Evolutionary conservation across 306 rosid genomes (phyloP).

Genomic region (Heteromeles arbutifolia): DNA sequence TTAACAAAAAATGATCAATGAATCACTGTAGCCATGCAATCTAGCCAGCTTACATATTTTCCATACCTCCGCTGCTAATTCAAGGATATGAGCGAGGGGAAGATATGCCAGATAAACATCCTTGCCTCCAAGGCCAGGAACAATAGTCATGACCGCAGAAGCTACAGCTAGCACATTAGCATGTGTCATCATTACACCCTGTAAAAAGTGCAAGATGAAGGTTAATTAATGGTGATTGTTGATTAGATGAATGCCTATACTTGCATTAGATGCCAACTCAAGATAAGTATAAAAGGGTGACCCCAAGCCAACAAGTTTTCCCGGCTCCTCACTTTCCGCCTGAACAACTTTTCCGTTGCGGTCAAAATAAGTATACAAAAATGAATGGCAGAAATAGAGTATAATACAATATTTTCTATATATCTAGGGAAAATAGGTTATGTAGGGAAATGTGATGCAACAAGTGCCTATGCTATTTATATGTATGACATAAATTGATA

Average conservation of each 20-base stretch:
- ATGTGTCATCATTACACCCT: constrained; percentile 99
- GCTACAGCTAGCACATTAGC: constrained; percentile 78
- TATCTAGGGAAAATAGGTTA: background rate
- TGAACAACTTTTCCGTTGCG: no score
- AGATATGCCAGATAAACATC: constrained; percentile 85
- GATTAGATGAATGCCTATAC: background rate
- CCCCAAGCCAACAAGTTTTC: no score
- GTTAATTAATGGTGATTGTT: background rate
- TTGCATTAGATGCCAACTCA: background rate
- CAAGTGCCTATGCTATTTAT: background rate
- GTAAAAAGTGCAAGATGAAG: constrained; percentile 17
- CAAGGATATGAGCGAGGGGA: constrained; percentile 98
- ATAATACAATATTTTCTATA: background rate
- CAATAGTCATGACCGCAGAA: constrained; percentile 80
- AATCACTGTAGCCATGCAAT: constrained; percentile 18
- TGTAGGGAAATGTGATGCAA: background rate
- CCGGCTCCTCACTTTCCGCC: no score
- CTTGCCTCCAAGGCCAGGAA: constrained; percentile 65
- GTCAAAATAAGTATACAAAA: background rate
- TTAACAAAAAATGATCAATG: background rate
- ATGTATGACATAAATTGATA: background rate
- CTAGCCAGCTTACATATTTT: constrained; percentile 13
- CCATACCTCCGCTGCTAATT: constrained; percentile 88
- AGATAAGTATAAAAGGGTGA: background rate
- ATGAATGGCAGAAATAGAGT: background rate